Evolutionary conservation across 257 asterid genomes (phyloP).

Genomic region (Petunia secreta): DNA sequence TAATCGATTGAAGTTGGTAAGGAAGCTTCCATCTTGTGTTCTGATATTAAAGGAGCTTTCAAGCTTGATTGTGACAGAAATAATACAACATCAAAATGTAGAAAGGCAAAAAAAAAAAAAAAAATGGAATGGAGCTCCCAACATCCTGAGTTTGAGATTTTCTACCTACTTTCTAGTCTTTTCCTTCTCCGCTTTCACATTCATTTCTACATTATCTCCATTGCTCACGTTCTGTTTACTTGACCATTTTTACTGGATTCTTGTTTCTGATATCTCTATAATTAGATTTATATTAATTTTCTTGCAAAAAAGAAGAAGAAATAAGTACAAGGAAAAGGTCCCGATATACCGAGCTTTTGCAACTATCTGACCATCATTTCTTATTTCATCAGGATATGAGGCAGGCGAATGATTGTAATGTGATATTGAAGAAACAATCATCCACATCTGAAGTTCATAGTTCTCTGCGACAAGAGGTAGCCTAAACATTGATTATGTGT

Average conservation of each 20-base stretch:
- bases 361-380: neutral
- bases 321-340: neutral
- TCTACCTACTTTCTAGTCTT: neutral
- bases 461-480: constrained; percentile 88
- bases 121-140: neutral
- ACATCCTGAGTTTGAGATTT: neutral
- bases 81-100: neutral
- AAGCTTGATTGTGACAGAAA: neutral
- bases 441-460: constrained; percentile 61
- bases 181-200: neutral
- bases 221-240: neutral
- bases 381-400: constrained; percentile 52
- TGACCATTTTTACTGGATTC: neutral
- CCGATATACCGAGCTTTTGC: neutral
- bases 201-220: neutral
- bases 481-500: constrained; percentile 20
- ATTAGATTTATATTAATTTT: neutral
- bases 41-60: constrained; percentile 20
- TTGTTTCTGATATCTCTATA: constrained; percentile 7
- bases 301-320: neutral
- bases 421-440: constrained; percentile 50
- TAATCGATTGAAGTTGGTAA: constrained; percentile 58
- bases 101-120: neutral
- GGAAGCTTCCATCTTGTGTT: constrained; percentile 30
- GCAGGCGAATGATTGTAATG: constrained; percentile 37